Evolutionary conservation across 75 land plant genomes (phyloP), one percentile per base, ranked within the genome.

Genomic region (Azolla pinnata): DNA sequence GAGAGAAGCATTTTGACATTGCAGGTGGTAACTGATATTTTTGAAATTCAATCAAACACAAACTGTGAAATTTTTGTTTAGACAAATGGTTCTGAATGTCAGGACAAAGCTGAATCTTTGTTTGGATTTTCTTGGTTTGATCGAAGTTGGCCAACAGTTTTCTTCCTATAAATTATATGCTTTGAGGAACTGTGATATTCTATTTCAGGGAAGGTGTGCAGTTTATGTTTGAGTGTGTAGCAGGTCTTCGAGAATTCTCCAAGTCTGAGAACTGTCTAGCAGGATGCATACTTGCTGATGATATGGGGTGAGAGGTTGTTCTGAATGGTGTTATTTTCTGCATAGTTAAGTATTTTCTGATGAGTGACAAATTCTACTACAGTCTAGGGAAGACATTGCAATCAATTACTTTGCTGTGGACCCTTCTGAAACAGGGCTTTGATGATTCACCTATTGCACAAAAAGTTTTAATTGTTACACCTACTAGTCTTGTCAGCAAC

Each of bases 271-370:
- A 67, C 16, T 75, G 26, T 44, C 54, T 81, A 53, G 62, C 67
- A 58, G 98, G 98, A 28, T 93, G 98, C 65, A 93, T 93, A 61
- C 78, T 93, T 23, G 98, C 98, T 26, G 98, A 93, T 83, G 98
- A 93, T 74, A 93, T 93, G 98, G 98, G 98, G 97, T 92, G 21
- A 54, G 17, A 23, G 17, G 2, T 46, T 3, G 4, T 54, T 54
- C 3, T 16, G 5, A 1, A 3, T 54, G 44, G 9, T 9, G 44
- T 16, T 9, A 9, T 40, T 9, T 9, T 40, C 16, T 9, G 44
- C 9, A 16, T 9, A 40, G 44, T 9, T 9, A 31, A 1, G 18
- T 16, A 46, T 45, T 35, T 33, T 25, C 20, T 46, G 20, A 29
- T n/a, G n/a, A n/a, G n/a, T n/a, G n/a, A n/a, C n/a, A n/a, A n/a